Evolutionary conservation across 345 rosid genomes (phyloP).

Genomic region (Euphorbia peplus): DNA sequence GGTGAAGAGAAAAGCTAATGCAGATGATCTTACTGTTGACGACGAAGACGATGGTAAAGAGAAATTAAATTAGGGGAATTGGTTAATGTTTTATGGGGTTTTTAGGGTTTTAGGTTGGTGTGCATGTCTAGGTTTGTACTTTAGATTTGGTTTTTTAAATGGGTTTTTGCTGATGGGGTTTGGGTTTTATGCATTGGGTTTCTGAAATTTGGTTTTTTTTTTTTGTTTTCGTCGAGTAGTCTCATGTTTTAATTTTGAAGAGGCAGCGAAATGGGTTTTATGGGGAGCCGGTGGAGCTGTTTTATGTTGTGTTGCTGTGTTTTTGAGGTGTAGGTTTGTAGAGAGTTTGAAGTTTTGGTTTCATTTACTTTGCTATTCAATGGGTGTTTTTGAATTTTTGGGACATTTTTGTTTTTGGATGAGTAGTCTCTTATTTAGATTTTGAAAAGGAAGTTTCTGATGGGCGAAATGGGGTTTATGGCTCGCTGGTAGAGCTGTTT

Average conservation of each 20-base stretch:
- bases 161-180: neutral
- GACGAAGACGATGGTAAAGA: slow-evolving; percentile 4
- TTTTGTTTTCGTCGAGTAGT: neutral
- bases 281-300: too few relatives aligned
- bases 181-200: neutral
- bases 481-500: neutral
- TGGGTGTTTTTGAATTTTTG: too few relatives aligned
- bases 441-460: neutral
- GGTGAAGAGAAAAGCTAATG: neutral
- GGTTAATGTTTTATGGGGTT: too few relatives aligned
- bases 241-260: neutral
- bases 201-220: neutral
- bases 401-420: neutral
- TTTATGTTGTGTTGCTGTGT: too few relatives aligned
- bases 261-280: neutral
- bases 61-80: too few relatives aligned
- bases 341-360: too few relatives aligned
- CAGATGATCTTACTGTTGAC: neutral
- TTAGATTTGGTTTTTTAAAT: neutral
- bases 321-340: too few relatives aligned
- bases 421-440: neutral
- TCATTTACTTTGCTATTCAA: too few relatives aligned
- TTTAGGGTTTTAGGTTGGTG: too few relatives aligned
- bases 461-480: neutral
- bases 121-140: too few relatives aligned